Percentiles rank a stretch among this genome's conserved stretches.
Evolutionary conservation across 2,329 filamentous ascomycete genomes (phyloP).

Genomic region (Cladobotryum mycophilum): DNA sequence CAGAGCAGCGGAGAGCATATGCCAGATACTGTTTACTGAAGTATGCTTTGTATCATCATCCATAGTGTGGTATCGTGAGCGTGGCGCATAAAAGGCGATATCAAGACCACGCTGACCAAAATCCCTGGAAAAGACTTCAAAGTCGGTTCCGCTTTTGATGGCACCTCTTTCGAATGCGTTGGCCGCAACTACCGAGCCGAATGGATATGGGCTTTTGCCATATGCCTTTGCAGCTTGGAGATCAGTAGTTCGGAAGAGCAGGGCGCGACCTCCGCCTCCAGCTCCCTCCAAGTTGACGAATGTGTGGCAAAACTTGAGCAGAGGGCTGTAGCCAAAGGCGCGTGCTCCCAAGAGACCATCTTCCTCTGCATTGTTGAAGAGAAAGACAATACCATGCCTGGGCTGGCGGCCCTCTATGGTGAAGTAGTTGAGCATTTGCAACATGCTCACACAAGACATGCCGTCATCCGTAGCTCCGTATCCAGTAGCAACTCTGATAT

Average conservation of each 20-base stretch:
- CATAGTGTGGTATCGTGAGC: conserved; percentile 83
- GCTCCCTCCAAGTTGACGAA: conserved; percentile 95
- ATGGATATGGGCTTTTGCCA: conserved; percentile 63
- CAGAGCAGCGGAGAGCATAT: conserved; percentile 85
- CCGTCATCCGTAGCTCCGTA: conserved; percentile 94
- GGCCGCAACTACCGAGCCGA: conserved; percentile 72
- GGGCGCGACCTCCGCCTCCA: conserved; percentile 81
- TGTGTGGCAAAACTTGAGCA: conserved; percentile 73
- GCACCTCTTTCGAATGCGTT: conserved; percentile 78
- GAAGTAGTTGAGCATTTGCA: conserved; percentile 85
- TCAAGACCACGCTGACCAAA: conserved; percentile 84
- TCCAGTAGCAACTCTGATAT: conserved; percentile 71
- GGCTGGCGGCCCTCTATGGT: conserved; percentile 65
- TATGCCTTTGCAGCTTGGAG: conserved; percentile 79
- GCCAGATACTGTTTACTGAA: conserved; percentile 68
- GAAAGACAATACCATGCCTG: conserved; percentile 70
- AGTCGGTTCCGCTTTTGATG: conserved; percentile 84
- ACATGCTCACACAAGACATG: conserved; percentile 75
- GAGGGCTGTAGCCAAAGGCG: conserved; percentile 76
- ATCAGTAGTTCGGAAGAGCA: conserved; percentile 83
- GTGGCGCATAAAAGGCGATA: conserved; percentile 82
- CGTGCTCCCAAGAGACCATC: conserved; percentile 83
- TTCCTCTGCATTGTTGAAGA: conserved; percentile 95
- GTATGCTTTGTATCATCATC: conserved; percentile 82
- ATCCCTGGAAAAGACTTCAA: conserved; percentile 69